Percentiles rank a stretch among this genome's conserved stretches.
Evolutionary conservation across 1,284 basidiomycete genomes (phyloP).

Genomic region (Phylloporus gajari): DNA sequence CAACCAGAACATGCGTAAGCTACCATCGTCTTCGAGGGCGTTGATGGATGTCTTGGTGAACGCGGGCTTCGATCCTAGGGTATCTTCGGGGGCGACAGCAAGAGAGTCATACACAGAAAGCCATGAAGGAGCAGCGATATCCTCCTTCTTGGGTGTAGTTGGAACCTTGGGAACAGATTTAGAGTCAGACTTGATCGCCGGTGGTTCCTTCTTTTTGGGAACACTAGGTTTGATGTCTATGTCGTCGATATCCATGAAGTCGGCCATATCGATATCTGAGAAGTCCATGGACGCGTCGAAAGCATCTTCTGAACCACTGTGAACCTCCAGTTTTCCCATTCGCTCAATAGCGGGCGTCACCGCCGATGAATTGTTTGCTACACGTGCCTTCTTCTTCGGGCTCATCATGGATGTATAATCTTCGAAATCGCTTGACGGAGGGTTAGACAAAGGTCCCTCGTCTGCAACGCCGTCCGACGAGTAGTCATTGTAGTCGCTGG

Average conservation of each 20-base stretch:
- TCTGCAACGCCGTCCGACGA: slow-evolving; percentile 72
- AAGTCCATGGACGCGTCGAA: slow-evolving; percentile 65
- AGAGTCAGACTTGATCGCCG: slow-evolving; percentile 42
- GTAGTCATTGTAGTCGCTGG: slow-evolving; percentile 47
- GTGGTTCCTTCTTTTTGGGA: slow-evolving; percentile 42
- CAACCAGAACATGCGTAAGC: slow-evolving; percentile 92
- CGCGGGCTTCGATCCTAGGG: slow-evolving; percentile 60
- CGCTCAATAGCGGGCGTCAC: slow-evolving; percentile 65
- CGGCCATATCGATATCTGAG: slow-evolving; percentile 55
- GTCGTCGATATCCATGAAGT: slow-evolving; percentile 59
- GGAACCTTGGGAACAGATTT: slow-evolving; percentile 26
- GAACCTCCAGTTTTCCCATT: slow-evolving; percentile 67
- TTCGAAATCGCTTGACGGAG: slow-evolving; percentile 61
- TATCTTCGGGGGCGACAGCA: slow-evolving; percentile 64
- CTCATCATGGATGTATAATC: slow-evolving; percentile 62
- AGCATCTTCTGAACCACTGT: slow-evolving; percentile 60
- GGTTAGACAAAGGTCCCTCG: slow-evolving; percentile 47
- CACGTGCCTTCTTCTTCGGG: slow-evolving; percentile 73
- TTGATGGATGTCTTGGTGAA: slow-evolving; percentile 55
- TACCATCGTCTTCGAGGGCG: slow-evolving; percentile 82
- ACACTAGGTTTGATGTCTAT: slow-evolving; percentile 51
- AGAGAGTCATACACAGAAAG: slow-evolving; percentile 80
- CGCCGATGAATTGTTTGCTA: slow-evolving; percentile 48
- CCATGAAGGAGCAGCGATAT: slow-evolving; percentile 70
- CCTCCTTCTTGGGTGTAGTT: slow-evolving; percentile 58